phyloP scores from a whole-genome alignment of 306 rosid species.

The Quercus gilva region DNA sequence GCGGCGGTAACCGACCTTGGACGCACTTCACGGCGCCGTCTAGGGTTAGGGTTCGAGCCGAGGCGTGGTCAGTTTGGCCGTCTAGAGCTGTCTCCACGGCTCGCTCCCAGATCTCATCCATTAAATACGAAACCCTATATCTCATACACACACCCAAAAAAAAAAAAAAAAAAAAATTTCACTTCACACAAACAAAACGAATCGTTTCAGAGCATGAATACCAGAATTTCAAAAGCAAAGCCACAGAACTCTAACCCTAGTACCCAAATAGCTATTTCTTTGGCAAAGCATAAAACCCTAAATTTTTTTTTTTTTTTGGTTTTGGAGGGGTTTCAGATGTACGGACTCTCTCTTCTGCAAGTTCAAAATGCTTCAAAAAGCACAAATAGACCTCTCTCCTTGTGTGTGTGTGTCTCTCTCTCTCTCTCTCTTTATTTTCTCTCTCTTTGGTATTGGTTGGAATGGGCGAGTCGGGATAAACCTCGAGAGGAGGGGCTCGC shows the following conservation, averaged over 20 bases:
- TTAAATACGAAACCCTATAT: conserved; percentile 54
- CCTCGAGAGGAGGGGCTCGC: conserved; percentile 38
- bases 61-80: conserved; percentile 66
- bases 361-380: conserved; percentile 24
- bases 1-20: conserved; percentile 81
- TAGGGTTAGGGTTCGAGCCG: conserved; percentile 68
- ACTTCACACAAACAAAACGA: conserved; percentile 1
- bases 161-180: background rate
- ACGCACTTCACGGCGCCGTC: conserved; percentile 96
- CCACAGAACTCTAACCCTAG: background rate
- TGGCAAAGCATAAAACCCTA: conserved; percentile 40
- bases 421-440: conserved; percentile 21
- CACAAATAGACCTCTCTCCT: background rate
- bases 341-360: conserved; percentile 28
- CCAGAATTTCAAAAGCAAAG: conserved; percentile 3
- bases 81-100: conserved; percentile 91
- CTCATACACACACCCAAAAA: conserved; percentile 39
- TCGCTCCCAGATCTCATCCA: conserved; percentile 99
- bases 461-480: conserved; percentile 50
- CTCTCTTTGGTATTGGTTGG: conserved; percentile 38
- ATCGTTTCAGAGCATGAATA: background rate
- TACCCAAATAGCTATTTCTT: background rate
- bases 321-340: conserved; percentile 12
- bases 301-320: background rate
- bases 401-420: background rate